Conservation (phyloP, 2,329 filamentous ascomycete genomes). For the Berkeleyomyces basicola region DNA sequence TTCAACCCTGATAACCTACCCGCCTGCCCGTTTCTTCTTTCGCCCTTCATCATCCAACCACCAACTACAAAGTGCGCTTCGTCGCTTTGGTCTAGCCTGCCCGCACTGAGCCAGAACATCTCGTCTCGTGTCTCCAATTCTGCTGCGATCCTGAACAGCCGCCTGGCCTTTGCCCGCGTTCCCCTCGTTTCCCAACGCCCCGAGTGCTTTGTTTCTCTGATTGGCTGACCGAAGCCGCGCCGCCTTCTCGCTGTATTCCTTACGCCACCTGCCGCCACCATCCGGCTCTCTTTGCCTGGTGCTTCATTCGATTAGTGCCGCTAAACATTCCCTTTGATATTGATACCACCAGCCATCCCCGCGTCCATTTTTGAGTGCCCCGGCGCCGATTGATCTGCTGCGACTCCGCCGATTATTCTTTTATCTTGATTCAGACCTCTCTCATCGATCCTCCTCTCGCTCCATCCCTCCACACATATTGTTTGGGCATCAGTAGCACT, state of each 20-base stretch:
- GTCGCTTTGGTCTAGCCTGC: background rate
- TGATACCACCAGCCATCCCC: background rate
- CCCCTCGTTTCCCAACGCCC: background rate
- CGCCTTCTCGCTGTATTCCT: background rate
- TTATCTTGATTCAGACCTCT: background rate
- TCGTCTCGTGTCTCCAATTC: background rate
- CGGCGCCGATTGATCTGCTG: conserved; percentile 9
- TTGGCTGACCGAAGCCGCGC: background rate
- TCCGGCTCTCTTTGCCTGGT: background rate
- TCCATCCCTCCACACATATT: background rate
- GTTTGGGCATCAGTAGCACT: background rate
- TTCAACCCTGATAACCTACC: background rate
- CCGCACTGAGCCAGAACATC: background rate
- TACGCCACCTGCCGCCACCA: background rate
- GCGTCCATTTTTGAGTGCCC: background rate
- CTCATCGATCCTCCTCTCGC: background rate
- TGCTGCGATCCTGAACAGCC: background rate
- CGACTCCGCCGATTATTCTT: background rate
- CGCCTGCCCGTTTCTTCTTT: background rate
- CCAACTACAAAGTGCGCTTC: background rate
- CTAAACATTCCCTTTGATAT: background rate
- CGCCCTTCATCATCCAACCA: background rate
- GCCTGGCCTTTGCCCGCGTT: background rate
- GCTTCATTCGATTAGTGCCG: background rate
- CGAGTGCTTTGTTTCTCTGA: background rate